Evolutionary conservation across 305 asterid species (phyloP).

Genomic region (Nicotiana rustica): DNA sequence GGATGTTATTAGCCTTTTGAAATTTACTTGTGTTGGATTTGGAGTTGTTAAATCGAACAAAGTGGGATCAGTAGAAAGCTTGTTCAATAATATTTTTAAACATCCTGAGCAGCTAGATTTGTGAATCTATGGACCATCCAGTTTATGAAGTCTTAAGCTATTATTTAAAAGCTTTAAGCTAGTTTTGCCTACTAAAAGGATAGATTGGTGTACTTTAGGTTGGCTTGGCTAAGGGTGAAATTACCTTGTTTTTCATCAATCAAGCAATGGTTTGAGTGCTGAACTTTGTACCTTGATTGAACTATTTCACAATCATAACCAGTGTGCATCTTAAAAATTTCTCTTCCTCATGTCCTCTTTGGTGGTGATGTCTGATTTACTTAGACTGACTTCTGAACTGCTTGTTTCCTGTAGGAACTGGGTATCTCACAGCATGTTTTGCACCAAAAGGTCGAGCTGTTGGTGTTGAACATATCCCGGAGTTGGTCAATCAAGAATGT

Average conservation of each 20-base stretch:
- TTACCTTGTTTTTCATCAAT: background rate
- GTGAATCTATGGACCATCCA: background rate
- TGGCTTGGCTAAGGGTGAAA: background rate
- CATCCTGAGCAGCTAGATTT: background rate
- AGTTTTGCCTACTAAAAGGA: background rate
- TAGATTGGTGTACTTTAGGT: background rate
- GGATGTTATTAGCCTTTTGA: background rate
- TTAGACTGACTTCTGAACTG: background rate
- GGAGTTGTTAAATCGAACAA: background rate
- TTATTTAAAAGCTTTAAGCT: background rate
- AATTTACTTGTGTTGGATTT: background rate
- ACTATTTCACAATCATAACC: background rate
- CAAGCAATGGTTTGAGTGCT: background rate
- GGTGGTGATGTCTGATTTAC: background rate
- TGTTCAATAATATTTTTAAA: background rate
- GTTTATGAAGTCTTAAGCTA: background rate
- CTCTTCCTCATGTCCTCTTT: background rate
- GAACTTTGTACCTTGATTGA: background rate
- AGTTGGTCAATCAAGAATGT: constrained; percentile 76
- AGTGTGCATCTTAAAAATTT: background rate
- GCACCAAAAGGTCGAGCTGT: constrained; percentile 84
- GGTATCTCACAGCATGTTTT: constrained; percentile 95
- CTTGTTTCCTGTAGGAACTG: constrained; percentile 68
- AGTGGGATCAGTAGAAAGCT: background rate
- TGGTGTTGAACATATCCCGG: constrained; percentile 97